Base-by-base conservation (phyloP, 2,329 filamentous ascomycete species). In the Fusarium illudens region DNA sequence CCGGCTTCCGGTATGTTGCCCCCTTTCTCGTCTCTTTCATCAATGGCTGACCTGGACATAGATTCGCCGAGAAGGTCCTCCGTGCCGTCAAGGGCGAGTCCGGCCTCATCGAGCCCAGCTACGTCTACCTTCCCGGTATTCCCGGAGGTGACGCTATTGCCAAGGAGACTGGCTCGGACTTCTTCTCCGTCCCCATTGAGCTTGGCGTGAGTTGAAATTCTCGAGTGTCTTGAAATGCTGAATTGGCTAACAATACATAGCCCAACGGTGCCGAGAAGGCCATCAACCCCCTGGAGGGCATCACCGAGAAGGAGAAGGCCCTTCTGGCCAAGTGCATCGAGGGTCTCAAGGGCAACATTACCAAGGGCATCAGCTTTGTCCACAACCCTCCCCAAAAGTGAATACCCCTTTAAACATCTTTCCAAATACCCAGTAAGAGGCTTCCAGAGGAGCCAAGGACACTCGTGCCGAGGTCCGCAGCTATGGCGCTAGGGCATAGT, bases 101-200 rank as follows among this genome's bases (percentile, higher is more conserved):
- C 84, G 93, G 93, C 71, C 91, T 99, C 73, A 86, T 97, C 67
- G 95, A 97, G 87, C 94, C 95, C 75, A 96, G 93, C 80, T 99
- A 92, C 82, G 90, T 99, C 83, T 97, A 97, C 86, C 92, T 98
- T 33, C 90, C 92, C 51, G 95, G 95, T 81, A 88, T 99, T 51
- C 83, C 91, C 57, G 96, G 95, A 66, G 96, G 96, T 77, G 92
- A 95, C 56, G 93, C 88, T 71, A 91, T 99, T 74, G 87, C 87
- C 67, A 93, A 97, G 86, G 88, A 90, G 77, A 93, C 91, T 65
- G 94, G 94, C 73, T 82, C 87, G 68, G 94, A 99, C 59, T 99
- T 92, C 87, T 99, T 99, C 89, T 97, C 96, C 62, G 93, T 96
- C 58, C 95, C 94, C 65, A 89, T 98, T 73, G 93, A 97, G 84